phyloP scores from a whole-genome alignment of 192 early-diverging fungal genomes.

The Jimgerdemannia flammicorona region DNA sequence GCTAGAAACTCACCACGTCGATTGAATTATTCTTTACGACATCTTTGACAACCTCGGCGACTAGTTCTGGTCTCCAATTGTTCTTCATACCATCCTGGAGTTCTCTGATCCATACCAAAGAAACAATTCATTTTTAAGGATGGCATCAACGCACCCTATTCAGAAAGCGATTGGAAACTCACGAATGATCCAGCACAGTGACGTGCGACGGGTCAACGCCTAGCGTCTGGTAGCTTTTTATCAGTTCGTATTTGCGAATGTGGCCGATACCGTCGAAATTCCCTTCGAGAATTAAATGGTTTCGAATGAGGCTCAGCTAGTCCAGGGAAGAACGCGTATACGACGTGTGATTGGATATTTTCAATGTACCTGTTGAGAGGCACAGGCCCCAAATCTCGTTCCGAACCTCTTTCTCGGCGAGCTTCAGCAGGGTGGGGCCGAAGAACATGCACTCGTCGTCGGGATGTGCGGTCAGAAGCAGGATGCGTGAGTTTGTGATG shows the following conservation, averaged over 20 bases:
- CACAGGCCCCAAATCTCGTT: slow-evolving; percentile 73
- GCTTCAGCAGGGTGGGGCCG: slow-evolving; percentile 64
- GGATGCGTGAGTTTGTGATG: slow-evolving; percentile 29
- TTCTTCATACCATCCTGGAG: slow-evolving; percentile 67
- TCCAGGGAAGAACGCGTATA: too few relatives aligned
- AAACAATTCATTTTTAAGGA: background rate
- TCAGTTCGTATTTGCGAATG: slow-evolving; percentile 58
- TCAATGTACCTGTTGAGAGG: slow-evolving; percentile 68
- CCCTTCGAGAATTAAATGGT: slow-evolving; percentile 34
- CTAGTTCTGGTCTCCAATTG: slow-evolving; percentile 57
- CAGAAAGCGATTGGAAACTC: slow-evolving; percentile 19
- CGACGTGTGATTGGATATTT: background rate
- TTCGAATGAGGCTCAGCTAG: too few relatives aligned
- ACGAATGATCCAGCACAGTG: slow-evolving; percentile 56
- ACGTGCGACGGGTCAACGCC: slow-evolving; percentile 49
- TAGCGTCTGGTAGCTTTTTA: slow-evolving; percentile 52
- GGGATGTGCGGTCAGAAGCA: slow-evolving; percentile 85
- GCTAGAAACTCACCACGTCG: slow-evolving; percentile 44
- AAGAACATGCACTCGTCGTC: slow-evolving; percentile 99
- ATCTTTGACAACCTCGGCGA: slow-evolving; percentile 57
- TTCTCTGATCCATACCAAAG: slow-evolving; percentile 22
- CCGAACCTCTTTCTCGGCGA: slow-evolving; percentile 41
- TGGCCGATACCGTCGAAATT: slow-evolving; percentile 67
- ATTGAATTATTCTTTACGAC: slow-evolving; percentile 56
- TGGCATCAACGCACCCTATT: background rate